Conservation (phyloP, 495 filamentous ascomycete genomes). For the Penicillium argentinense region DNA sequence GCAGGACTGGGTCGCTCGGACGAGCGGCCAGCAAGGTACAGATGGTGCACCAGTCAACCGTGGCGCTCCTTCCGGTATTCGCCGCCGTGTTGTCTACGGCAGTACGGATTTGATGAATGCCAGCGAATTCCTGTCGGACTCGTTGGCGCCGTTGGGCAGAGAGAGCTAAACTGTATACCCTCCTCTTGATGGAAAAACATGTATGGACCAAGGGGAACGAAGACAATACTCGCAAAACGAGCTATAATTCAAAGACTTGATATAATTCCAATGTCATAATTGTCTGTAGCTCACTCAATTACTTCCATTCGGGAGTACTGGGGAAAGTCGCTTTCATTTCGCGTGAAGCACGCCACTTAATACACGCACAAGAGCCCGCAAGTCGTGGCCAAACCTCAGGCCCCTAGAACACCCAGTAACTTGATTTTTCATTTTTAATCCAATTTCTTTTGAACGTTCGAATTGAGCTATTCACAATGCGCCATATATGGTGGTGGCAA, state of each 20-base stretch:
- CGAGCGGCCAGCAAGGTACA: slow-evolving; percentile 52
- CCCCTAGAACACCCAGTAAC: too few relatives aligned
- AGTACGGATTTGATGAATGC: slow-evolving; percentile 94
- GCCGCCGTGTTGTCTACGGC: slow-evolving; percentile 87
- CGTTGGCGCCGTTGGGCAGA: slow-evolving; percentile 74
- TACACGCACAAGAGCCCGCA: too few relatives aligned
- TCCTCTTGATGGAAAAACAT: background rate
- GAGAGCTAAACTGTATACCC: slow-evolving; percentile 47
- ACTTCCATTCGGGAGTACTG: too few relatives aligned
- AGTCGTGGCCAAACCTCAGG: too few relatives aligned
- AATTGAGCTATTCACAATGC: too few relatives aligned
- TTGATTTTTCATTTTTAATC: too few relatives aligned
- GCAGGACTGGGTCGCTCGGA: slow-evolving; percentile 90
- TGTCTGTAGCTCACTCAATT: too few relatives aligned
- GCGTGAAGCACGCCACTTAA: too few relatives aligned
- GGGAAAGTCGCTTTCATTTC: too few relatives aligned
- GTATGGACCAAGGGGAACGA: background rate
- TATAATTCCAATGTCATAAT: too few relatives aligned
- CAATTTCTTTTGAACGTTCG: too few relatives aligned
- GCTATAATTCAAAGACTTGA: slow-evolving; percentile 16
- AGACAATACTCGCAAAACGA: slow-evolving; percentile 18
- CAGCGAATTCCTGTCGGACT: slow-evolving; percentile 77
- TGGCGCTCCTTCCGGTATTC: slow-evolving; percentile 34
- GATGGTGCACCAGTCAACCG: slow-evolving; percentile 49
- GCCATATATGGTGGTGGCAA: too few relatives aligned